These are phyloP conservation scores for Hymenoscyphus linearis DNA, from an alignment of 2,329 filamentous ascomycete genomes.

Conservation along the genomic window DNA sequence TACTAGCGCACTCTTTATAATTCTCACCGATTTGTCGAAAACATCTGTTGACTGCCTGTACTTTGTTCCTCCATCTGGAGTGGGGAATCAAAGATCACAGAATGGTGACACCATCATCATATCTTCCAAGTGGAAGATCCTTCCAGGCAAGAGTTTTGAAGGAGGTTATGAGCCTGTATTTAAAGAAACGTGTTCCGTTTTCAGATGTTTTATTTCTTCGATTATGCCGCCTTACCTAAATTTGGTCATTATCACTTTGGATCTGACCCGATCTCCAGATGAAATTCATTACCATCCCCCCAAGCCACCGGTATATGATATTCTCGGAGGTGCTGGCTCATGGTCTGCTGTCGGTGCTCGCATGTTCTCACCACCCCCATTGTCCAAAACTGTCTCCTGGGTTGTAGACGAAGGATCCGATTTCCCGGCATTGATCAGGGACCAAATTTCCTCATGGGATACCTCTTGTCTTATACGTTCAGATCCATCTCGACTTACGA, in stretches of 20 bases:
- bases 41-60: neutral
- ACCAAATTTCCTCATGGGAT: constrained; percentile 66
- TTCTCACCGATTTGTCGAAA: neutral
- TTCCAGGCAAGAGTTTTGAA: neutral
- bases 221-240: neutral
- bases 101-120: neutral
- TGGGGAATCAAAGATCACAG: neutral
- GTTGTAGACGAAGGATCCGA: constrained; percentile 86
- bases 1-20: neutral
- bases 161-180: neutral
- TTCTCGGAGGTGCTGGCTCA: constrained; percentile 84
- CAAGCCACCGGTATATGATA: constrained; percentile 61
- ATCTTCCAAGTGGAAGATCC: neutral
- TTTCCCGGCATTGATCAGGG: constrained; percentile 64
- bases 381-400: constrained; percentile 72
- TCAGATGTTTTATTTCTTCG: neutral
- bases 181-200: neutral
- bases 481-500: constrained; percentile 66
- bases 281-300: constrained; percentile 82
- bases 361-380: constrained; percentile 66
- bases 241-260: neutral
- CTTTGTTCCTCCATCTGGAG: neutral
- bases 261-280: constrained; percentile 48
- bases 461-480: constrained; percentile 63
- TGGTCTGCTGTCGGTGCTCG: constrained; percentile 86